These are phyloP conservation scores for Acer saccharum DNA, from an alignment of 345 rosid species.

Conservation along the genomic window DNA sequence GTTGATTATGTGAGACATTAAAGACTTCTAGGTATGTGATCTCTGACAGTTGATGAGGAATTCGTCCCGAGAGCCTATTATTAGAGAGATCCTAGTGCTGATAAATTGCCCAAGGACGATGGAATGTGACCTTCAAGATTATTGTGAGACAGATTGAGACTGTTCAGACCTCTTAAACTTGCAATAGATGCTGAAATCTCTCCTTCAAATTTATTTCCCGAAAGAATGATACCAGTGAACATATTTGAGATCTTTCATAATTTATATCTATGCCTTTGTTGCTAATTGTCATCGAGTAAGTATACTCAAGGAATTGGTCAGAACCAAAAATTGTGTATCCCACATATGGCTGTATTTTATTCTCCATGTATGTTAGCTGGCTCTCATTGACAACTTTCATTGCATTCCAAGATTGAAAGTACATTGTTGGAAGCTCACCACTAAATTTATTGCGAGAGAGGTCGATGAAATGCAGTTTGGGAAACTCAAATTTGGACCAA, in stretches of 20 bases:
- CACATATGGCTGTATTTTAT: too few species aligned
- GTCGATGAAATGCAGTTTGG: neutral
- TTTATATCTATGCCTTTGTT: slow-evolving; percentile 6
- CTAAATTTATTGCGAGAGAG: neutral
- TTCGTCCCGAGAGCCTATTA: slow-evolving; percentile 15
- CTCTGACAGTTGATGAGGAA: slow-evolving; percentile 22
- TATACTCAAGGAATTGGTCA: too few species aligned
- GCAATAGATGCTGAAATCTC: slow-evolving; percentile 10
- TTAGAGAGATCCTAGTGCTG: slow-evolving; percentile 27
- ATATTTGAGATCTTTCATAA: slow-evolving; percentile 4
- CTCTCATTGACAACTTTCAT: neutral
- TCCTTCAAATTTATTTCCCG: slow-evolving; percentile 24
- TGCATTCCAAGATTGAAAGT: neutral
- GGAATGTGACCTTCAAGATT: slow-evolving; percentile 21
- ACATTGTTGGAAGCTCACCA: too few species aligned
- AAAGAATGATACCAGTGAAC: slow-evolving; percentile 21
- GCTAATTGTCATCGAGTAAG: slow-evolving; percentile 13
- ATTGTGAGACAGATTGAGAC: slow-evolving; percentile 30
- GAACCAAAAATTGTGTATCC: too few species aligned
- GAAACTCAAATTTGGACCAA: neutral
- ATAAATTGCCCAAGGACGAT: slow-evolving; percentile 1
- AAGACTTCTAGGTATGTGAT: slow-evolving; percentile 23
- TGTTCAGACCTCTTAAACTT: neutral
- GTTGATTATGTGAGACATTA: slow-evolving; percentile 28
- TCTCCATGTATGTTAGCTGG: neutral